These are phyloP conservation scores for Phytophthora sansomeana DNA, from an alignment of 352 stramenopile species.

Conservation along the genomic window DNA sequence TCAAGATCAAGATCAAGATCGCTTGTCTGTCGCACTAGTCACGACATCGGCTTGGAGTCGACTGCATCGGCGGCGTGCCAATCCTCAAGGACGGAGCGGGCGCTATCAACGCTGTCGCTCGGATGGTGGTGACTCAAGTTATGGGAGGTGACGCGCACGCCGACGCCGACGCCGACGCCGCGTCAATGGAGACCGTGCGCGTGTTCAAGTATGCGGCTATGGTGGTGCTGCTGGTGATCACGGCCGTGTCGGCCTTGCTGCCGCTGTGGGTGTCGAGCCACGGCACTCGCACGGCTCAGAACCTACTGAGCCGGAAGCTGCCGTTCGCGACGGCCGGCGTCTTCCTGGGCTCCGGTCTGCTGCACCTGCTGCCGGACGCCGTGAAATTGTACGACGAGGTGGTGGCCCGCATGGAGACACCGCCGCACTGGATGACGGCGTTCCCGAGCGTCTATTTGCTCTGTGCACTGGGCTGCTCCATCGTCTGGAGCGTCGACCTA, in stretches of 20 bases:
- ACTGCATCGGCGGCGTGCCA: not conserved
- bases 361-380: constrained; percentile 66
- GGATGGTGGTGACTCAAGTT: constrained; percentile 19
- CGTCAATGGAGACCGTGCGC: constrained; percentile 30
- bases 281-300: constrained; percentile 45
- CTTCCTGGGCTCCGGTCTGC: constrained; percentile 67
- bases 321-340: constrained; percentile 69
- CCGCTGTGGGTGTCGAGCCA: constrained; percentile 63
- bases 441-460: constrained; percentile 73
- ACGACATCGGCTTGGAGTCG: not conserved
- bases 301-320: constrained; percentile 62
- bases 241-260: constrained; percentile 55
- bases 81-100: constrained; percentile 7
- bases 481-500: constrained; percentile 70
- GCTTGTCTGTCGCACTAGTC: not conserved
- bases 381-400: constrained; percentile 66
- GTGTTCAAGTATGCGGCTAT: constrained; percentile 68
- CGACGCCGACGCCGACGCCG: constrained; percentile 17
- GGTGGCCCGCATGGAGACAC: constrained; percentile 37
- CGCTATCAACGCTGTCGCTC: not conserved
- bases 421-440: constrained; percentile 46
- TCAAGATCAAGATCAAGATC: constrained; percentile 17
- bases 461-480: constrained; percentile 53
- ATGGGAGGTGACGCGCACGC: constrained; percentile 23
- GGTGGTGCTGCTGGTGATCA: constrained; percentile 63